Percentiles rank a stretch among this genome's conserved stretches.
Conservation (phyloP, 352 stramenopile genomes). For the Pythium brassicae region DNA sequence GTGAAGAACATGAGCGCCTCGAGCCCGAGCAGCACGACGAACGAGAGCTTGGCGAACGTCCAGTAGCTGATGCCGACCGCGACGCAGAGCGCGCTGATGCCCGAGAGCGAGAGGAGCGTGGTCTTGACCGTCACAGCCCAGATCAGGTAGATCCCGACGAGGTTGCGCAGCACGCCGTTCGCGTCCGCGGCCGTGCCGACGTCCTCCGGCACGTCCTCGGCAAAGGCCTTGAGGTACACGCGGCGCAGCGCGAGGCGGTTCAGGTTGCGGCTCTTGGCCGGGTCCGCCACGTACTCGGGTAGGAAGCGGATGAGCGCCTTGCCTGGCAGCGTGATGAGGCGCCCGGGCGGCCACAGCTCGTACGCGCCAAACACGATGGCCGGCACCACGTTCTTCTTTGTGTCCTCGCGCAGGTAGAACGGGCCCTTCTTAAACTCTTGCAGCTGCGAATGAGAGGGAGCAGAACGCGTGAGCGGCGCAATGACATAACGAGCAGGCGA, state of each 20-base stretch:
- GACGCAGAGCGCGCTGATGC: constrained; percentile 36
- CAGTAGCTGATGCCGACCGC: constrained; percentile 54
- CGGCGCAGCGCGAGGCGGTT: constrained; percentile 77
- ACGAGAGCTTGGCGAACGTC: constrained; percentile 53
- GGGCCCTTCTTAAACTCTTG: constrained; percentile 87
- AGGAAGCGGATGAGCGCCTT: constrained; percentile 75
- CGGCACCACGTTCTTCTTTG: constrained; percentile 77
- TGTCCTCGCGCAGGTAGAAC: constrained; percentile 82
- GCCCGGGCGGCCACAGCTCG: constrained; percentile 75
- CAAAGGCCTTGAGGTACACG: constrained; percentile 73
- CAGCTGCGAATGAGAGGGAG: constrained; percentile 29
- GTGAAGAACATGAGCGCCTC: constrained; percentile 80
- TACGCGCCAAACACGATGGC: constrained; percentile 78
- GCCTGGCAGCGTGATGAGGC: constrained; percentile 66
- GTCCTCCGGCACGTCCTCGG: constrained; percentile 65
- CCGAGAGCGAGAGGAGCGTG: constrained; percentile 33
- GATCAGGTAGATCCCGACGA: constrained; percentile 59
- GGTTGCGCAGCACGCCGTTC: constrained; percentile 59
- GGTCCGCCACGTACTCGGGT: constrained; percentile 62
- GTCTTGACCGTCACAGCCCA: constrained; percentile 73
- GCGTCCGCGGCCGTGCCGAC: constrained; percentile 42
- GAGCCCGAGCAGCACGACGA: constrained; percentile 41
- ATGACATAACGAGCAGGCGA: no score
- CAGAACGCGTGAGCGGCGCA: no score
- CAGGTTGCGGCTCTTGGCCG: constrained; percentile 68